Conservation (phyloP, 23 red algal species). For the Rhodosorus marinus region DNA sequence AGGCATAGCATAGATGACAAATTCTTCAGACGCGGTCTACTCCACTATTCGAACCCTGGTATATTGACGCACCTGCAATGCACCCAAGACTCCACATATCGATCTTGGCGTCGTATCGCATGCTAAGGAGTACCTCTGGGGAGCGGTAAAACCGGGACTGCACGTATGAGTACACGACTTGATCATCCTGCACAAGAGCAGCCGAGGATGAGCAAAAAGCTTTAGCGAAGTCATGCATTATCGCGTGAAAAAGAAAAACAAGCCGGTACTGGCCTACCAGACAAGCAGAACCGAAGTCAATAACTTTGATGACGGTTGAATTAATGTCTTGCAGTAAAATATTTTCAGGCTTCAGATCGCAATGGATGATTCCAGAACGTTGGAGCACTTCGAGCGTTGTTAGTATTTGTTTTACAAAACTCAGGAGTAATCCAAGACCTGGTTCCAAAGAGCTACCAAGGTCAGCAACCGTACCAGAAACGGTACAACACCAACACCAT, state of each 20-base stretch:
- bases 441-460: too few species aligned
- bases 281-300: constrained; percentile 95
- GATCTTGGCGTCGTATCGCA: constrained; percentile 56
- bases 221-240: too few species aligned
- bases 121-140: constrained; percentile 73
- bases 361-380: constrained; percentile 71
- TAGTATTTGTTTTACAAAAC: constrained; percentile 55
- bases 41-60: too few species aligned
- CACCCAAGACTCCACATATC: constrained; percentile 95
- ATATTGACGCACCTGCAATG: too few species aligned
- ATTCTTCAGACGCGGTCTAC: too few species aligned
- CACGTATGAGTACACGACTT: constrained; percentile 56
- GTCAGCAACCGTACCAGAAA: too few species aligned
- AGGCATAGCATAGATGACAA: too few species aligned
- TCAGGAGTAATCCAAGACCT: constrained; percentile 16
- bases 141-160: constrained; percentile 96
- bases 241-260: constrained; percentile 23
- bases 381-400: constrained; percentile 47
- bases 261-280: too few species aligned
- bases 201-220: too few species aligned
- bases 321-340: constrained; percentile 30
- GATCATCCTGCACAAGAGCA: not conserved
- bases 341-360: constrained; percentile 97
- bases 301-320: constrained; percentile 30
- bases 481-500: too few species aligned